A percentile compares a stretch with the other conserved stretches of the same genome.
phyloP scores from a whole-genome alignment of 176 grass and related monocot species.

The Ensete glaucum region DNA sequence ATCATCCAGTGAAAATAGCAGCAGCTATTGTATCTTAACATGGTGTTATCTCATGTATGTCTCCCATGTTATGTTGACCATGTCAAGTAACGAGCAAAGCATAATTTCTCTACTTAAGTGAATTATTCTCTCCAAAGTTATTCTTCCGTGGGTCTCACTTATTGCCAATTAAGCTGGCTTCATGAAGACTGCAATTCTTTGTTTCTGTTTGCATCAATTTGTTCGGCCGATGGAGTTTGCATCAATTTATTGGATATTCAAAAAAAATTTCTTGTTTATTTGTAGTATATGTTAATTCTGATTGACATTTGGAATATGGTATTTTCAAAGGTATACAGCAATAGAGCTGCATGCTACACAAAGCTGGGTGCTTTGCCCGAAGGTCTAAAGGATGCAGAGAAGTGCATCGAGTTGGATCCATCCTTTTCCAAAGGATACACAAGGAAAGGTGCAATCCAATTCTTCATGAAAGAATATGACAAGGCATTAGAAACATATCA shows the following conservation, averaged over 20 bases:
- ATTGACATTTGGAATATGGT: background rate
- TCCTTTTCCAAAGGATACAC: conserved; percentile 46
- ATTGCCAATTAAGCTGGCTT: no score
- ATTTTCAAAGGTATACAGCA: conserved; percentile 32
- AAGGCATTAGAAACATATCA: conserved; percentile 19
- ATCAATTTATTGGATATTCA: background rate
- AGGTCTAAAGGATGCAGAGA: conserved; percentile 47
- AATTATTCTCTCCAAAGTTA: no score
- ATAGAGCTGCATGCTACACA: conserved; percentile 45
- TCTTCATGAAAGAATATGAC: conserved; percentile 10
- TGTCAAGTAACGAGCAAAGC: no score
- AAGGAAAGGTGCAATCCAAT: conserved; percentile 32
- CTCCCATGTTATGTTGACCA: no score
- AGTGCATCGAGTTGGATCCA: conserved; percentile 51
- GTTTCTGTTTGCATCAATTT: background rate
- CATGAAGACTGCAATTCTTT: background rate
- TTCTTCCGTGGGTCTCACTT: no score
- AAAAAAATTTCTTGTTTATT: background rate
- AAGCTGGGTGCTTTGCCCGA: conserved; percentile 33
- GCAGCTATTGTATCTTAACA: no score
- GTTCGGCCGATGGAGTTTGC: background rate
- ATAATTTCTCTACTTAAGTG: no score
- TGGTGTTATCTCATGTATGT: no score
- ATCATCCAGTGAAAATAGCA: no score
- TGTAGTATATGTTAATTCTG: background rate